A percentile compares a stretch with the other conserved stretches of the same genome.
phyloP scores from a whole-genome alignment of 2,329 filamentous ascomycete species.

The Iodosphaeria phyllophila region DNA sequence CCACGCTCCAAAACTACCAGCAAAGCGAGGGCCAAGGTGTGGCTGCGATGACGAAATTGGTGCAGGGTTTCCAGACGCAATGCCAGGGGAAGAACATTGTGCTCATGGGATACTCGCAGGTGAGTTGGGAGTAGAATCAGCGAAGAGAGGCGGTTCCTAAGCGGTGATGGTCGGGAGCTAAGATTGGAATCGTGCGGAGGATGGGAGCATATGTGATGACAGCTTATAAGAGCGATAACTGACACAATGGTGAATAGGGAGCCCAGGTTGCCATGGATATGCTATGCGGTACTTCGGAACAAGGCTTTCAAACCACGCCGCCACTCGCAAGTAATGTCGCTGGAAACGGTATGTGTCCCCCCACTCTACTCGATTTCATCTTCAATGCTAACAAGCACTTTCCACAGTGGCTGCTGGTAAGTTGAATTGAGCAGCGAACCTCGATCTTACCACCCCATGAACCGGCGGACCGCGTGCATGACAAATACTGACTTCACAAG shows the following conservation, averaged over 20 bases:
- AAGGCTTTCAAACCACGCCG: constrained; percentile 5
- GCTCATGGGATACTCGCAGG: constrained; percentile 17
- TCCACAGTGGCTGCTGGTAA: too few species aligned
- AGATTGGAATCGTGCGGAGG: too few species aligned
- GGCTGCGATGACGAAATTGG: constrained; percentile 10
- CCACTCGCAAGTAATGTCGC: constrained; percentile 6
- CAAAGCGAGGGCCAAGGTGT: constrained; percentile 13
- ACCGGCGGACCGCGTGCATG: background rate
- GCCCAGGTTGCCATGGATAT: constrained; percentile 14
- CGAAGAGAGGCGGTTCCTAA: too few species aligned
- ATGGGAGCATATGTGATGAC: too few species aligned
- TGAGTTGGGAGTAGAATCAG: constrained; percentile 7
- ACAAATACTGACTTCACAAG: background rate
- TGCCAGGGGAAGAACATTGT: constrained; percentile 14
- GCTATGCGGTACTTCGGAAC: constrained; percentile 8
- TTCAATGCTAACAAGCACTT: constrained; percentile 5
- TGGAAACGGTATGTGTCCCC: constrained; percentile 4
- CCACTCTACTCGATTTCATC: background rate
- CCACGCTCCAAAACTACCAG: constrained; percentile 9
- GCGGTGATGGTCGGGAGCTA: too few species aligned
- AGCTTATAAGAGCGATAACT: too few species aligned
- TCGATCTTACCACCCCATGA: too few species aligned
- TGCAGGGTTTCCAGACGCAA: constrained; percentile 11
- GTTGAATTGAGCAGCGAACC: too few species aligned
- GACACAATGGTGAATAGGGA: too few species aligned